Percentiles rank a stretch among this genome's conserved stretches.
Evolutionary conservation across 2,329 filamentous ascomycete genomes (phyloP).

Genomic region (Monilinia fructigena): DNA sequence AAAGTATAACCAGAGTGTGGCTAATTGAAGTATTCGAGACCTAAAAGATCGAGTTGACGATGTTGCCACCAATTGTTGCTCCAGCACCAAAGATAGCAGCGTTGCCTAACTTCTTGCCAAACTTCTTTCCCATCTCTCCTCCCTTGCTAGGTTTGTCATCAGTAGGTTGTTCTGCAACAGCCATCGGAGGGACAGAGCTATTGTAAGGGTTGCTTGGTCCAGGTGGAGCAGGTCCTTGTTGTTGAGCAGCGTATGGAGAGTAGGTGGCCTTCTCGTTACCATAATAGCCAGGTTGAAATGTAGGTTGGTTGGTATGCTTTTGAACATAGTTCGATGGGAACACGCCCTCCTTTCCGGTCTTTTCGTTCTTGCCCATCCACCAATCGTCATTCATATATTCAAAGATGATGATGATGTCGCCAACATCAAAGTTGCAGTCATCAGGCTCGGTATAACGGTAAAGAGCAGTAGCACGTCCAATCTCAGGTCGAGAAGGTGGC

Average conservation of each 20-base stretch:
- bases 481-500: conserved; percentile 49
- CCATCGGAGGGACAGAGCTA: conserved; percentile 70
- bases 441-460: conserved; percentile 81
- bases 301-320: conserved; percentile 50
- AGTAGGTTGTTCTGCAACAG: conserved; percentile 58
- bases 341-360: conserved; percentile 83
- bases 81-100: conserved; percentile 88
- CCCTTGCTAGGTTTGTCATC: conserved; percentile 48
- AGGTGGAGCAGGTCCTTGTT: conserved; percentile 42
- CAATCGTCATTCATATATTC: conserved; percentile 97
- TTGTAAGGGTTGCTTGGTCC: conserved; percentile 62
- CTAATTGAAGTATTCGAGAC: background rate
- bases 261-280: conserved; percentile 32
- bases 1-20: background rate
- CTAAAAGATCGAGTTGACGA: conserved; percentile 89
- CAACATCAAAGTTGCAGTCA: conserved; percentile 76
- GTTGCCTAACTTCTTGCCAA: conserved; percentile 89
- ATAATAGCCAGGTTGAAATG: conserved; percentile 21
- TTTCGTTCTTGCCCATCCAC: conserved; percentile 87
- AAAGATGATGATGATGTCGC: conserved; percentile 75
- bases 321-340: conserved; percentile 92
- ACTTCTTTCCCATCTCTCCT: conserved; percentile 80
- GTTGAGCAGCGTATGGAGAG: conserved; percentile 20
- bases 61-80: conserved; percentile 83
- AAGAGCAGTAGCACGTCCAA: conserved; percentile 75